A percentile compares a stretch with the other conserved stretches of the same genome.
Conservation (phyloP, 768 basidiomycete species). For the Phlebiopsis gigantea region DNA sequence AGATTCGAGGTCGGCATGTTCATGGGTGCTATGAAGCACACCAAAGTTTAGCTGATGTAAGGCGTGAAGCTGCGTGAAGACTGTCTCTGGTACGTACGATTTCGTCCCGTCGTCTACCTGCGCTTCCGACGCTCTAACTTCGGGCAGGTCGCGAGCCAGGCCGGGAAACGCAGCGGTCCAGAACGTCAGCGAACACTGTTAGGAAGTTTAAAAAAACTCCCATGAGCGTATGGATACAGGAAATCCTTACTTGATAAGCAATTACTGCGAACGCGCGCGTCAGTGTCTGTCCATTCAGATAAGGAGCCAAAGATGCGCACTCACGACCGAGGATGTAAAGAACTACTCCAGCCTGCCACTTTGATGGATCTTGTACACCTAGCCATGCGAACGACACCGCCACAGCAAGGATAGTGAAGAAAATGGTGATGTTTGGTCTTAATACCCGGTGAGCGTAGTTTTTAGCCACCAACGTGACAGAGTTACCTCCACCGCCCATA, state of each 20-base stretch:
- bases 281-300: too few species aligned
- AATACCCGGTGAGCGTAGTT: neutral
- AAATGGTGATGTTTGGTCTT: slow-evolving; percentile 73
- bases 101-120: slow-evolving; percentile 39
- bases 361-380: slow-evolving; percentile 58
- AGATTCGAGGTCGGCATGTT: slow-evolving; percentile 53
- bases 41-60: too few species aligned
- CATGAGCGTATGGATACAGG: neutral
- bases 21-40: slow-evolving; percentile 31
- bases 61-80: too few species aligned
- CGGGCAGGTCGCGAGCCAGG: slow-evolving; percentile 62
- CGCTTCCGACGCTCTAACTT: slow-evolving; percentile 50
- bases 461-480: neutral
- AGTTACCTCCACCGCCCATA: slow-evolving; percentile 72
- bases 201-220: neutral
- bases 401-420: slow-evolving; percentile 62
- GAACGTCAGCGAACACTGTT: slow-evolving; percentile 64
- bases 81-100: slow-evolving; percentile 35
- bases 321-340: slow-evolving; percentile 62
- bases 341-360: slow-evolving; percentile 57
- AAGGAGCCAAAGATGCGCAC: slow-evolving; percentile 21
- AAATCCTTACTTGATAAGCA: slow-evolving; percentile 52
- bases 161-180: slow-evolving; percentile 84
- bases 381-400: slow-evolving; percentile 76
- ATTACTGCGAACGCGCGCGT: slow-evolving; percentile 46